Conservation (phyloP, 306 rosid genomes). For the Herpetospermum pedunculosum region DNA sequence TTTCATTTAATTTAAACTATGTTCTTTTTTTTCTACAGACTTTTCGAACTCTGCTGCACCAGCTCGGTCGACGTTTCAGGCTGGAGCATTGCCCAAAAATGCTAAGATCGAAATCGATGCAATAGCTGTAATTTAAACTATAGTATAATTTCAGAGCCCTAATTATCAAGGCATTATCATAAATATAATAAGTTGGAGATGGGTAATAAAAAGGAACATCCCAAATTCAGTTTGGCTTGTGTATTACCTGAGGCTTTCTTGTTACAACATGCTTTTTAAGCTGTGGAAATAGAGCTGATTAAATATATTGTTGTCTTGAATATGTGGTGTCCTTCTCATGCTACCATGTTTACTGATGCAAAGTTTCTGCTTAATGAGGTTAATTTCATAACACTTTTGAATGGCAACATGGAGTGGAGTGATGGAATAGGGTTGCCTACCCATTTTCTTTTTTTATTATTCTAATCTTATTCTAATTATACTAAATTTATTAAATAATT, state of each 20-base stretch:
- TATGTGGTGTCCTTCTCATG: background rate
- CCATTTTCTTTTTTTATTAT: too few relatives aligned
- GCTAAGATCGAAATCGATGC: slow-evolving; percentile 98
- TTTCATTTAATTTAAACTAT: background rate
- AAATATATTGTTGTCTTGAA: background rate
- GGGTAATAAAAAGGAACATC: background rate
- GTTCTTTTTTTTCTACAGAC: slow-evolving; percentile 23
- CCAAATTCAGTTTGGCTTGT: background rate
- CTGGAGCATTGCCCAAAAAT: slow-evolving; percentile 74
- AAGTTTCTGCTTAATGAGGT: background rate
- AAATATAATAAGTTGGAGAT: slow-evolving; percentile 29
- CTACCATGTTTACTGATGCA: background rate
- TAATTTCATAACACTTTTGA: background rate
- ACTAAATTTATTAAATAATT: too few relatives aligned
- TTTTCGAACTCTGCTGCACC: slow-evolving; percentile 62
- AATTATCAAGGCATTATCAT: slow-evolving; percentile 2
- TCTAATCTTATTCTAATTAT: too few relatives aligned
- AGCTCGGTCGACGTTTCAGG: slow-evolving; percentile 80
- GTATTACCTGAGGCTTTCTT: background rate
- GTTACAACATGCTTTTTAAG: background rate
- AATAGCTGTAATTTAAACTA: slow-evolving; percentile 47
- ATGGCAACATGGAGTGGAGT: too few relatives aligned
- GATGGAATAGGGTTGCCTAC: too few relatives aligned
- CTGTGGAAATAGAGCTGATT: background rate
- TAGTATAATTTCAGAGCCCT: background rate